These are phyloP conservation scores for Lagenidium giganteum DNA, from an alignment of 352 stramenopile species.

Conservation along the genomic window DNA sequence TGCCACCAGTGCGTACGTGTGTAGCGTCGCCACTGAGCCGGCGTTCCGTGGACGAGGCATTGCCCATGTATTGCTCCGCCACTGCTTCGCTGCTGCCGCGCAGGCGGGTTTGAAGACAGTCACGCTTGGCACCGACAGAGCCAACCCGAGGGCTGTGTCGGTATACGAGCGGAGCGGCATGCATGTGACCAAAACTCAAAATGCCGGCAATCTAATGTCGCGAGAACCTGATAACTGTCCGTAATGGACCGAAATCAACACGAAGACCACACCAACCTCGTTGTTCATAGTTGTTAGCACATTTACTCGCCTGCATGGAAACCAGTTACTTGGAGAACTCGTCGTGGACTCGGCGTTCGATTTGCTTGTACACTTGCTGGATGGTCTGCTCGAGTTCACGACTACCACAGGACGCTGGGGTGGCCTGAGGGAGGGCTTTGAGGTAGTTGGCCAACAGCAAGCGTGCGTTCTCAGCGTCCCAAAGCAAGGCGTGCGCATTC, in stretches of 20 bases:
- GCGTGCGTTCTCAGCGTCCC: constrained; percentile 60
- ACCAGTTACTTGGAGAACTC: no score
- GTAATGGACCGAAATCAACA: no score
- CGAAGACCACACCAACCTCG: no score
- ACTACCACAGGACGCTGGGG: no score
- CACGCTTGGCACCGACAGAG: constrained; percentile 2
- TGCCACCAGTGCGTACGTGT: constrained; percentile 7
- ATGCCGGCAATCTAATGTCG: constrained; percentile 1
- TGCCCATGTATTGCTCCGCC: not conserved
- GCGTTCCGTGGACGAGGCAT: constrained; percentile 5
- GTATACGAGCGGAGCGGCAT: constrained; percentile 10
- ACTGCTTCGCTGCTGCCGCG: not conserved
- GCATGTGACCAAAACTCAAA: constrained; percentile 2
- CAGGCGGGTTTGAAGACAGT: constrained; percentile 1
- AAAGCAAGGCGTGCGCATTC: constrained; percentile 56
- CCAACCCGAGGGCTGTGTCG: constrained; percentile 5
- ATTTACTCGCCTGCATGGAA: no score
- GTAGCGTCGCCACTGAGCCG: not conserved
- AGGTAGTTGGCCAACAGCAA: constrained; percentile 56
- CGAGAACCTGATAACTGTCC: no score
- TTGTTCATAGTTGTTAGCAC: no score
- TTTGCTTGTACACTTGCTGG: no score
- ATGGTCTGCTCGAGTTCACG: no score
- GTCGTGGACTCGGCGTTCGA: no score
- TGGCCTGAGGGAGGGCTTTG: no score